These are phyloP conservation scores for Tuber melanosporum DNA, from an alignment of 495 filamentous ascomycete species.

Conservation along the genomic window DNA sequence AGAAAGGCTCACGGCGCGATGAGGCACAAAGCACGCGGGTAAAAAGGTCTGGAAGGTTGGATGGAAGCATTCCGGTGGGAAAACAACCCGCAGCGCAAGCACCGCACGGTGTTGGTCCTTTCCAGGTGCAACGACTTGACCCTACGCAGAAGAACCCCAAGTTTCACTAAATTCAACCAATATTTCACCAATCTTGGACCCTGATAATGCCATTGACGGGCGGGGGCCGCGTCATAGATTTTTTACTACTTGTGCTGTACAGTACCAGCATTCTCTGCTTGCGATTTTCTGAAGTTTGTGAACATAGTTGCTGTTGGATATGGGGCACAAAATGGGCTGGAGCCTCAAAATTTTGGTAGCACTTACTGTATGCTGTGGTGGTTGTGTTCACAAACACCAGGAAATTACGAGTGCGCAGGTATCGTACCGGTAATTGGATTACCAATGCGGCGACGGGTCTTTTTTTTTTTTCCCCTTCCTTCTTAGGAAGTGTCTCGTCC, in stretches of 20 bases:
- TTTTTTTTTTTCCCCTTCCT: background rate
- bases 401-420: no score
- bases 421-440: background rate
- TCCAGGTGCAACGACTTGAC: background rate
- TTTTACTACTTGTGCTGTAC: background rate
- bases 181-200: background rate
- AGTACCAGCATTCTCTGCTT: background rate
- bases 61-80: background rate
- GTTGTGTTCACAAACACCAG: no score
- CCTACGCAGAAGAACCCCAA: background rate
- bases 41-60: background rate
- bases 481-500: background rate
- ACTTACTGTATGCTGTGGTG: no score
- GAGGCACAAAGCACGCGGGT: background rate
- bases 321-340: no score
- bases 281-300: no score
- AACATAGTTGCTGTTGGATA: no score
- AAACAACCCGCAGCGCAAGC: background rate
- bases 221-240: background rate
- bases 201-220: background rate
- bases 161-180: background rate
- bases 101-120: background rate
- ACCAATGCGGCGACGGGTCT: background rate
- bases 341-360: no score
- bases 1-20: background rate